Base-by-base conservation (phyloP, 75 land plant species). In the Gnetum montanum region DNA sequence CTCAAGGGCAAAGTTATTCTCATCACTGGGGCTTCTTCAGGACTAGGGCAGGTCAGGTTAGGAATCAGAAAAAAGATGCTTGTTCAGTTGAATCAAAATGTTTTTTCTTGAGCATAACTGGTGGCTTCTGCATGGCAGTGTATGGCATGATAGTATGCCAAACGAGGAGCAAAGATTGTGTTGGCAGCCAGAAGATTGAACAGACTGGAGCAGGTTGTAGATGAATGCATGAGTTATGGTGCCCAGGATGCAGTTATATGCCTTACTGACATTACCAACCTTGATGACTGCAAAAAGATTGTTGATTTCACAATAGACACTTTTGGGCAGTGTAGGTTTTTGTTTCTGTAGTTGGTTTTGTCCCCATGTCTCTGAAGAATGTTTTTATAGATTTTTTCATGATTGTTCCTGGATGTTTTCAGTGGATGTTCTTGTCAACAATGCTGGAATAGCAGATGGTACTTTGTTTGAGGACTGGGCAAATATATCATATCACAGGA, bases 1-100 rank as follows among this genome's bases (percentile, higher is more conserved):
- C n/a, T n/a, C n/a, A n/a, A n/a, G 27, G 73, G 69, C 46, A 83
- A 90, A 59, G 84, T 83, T 3, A 84, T 80, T 5, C 61, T 90
- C 62, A 69, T 90, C 66, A 86, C 96, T 20, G 88, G 93, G 26
- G 81, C 92, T 7, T 74, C 88, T 23, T 74, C 81, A 1, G 83
- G 83, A 23, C 75, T 80, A 34, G 83, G 83, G 25, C 69, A 80
- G 80, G 83, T 80, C 24, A 31, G n/a, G 10, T 40, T 40, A 13
- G 3, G 43, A 8, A 40, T 13, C 43, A 4, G 4, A 13, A 16
- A 40, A n/a, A 16, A n/a, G n/a, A n/a, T n/a, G n/a, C n/a, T n/a
- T n/a, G n/a, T n/a, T n/a, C n/a, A n/a, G n/a, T n/a, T n/a, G n/a
- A n/a, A n/a, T n/a, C n/a, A n/a, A n/a, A n/a, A n/a, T n/a, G n/a